Evolutionary conservation across 441 rosid genomes (phyloP).

Genomic region (Metrosideros polymorpha): DNA sequence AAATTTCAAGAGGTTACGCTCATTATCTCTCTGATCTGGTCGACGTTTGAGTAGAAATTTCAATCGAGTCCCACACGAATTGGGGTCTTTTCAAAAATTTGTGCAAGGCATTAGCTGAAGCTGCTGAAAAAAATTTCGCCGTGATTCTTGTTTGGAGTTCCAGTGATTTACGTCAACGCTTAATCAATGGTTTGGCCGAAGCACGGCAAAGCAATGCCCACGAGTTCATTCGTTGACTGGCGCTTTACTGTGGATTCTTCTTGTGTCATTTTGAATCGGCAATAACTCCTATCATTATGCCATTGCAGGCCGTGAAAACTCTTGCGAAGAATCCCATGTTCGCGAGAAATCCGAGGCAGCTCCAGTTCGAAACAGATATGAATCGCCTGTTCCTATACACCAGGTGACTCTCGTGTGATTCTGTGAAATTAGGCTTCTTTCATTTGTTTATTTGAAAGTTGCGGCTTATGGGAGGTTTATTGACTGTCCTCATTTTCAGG

Average conservation of each 20-base stretch:
- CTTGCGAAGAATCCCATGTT: slow-evolving; percentile 66
- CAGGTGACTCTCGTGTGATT: slow-evolving; percentile 26
- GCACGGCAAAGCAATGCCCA: not conserved
- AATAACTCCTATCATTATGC: not conserved
- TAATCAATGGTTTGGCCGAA: no score
- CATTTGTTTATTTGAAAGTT: not conserved
- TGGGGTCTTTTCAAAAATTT: not conserved
- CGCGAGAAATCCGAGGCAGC: slow-evolving; percentile 53
- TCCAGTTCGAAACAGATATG: slow-evolving; percentile 72
- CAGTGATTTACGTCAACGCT: not conserved
- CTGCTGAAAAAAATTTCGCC: not conserved
- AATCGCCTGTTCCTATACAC: slow-evolving; percentile 76
- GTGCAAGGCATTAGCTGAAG: not conserved
- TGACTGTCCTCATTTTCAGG: not conserved
- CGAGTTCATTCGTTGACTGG: not conserved
- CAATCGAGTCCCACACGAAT: not conserved
- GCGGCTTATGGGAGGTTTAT: not conserved
- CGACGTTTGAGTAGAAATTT: not conserved
- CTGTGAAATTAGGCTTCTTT: not conserved
- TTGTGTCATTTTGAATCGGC: not conserved
- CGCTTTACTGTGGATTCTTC: not conserved
- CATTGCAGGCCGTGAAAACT: slow-evolving; percentile 51
- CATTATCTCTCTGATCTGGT: not conserved
- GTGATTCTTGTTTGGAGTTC: not conserved
- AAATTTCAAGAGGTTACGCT: slow-evolving; percentile 73